A percentile compares a stretch with the other conserved stretches of the same genome.
Conservation (phyloP, 148 eudicot genomes). For the Limonium bicolor region DNA sequence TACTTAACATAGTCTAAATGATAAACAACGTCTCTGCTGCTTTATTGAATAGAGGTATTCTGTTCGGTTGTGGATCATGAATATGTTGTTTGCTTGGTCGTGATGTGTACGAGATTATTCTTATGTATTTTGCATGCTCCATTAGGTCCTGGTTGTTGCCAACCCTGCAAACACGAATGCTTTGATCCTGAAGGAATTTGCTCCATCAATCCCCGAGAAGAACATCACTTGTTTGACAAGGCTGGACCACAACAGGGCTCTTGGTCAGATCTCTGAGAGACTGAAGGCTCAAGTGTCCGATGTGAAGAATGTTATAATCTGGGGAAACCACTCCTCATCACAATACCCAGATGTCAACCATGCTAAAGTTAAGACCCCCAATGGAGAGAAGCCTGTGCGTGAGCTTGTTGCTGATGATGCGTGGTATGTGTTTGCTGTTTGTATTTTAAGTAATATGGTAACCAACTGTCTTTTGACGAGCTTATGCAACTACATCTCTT, state of each 20-base stretch:
- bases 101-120: neutral
- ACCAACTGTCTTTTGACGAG: no score
- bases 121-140: neutral
- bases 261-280: conserved; percentile 93
- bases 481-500: no score
- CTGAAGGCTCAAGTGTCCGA: conserved; percentile 71
- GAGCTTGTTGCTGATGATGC: conserved; percentile 78
- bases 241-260: conserved; percentile 98
- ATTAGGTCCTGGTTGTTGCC: conserved; percentile 95
- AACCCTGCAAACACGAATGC: conserved; percentile 99
- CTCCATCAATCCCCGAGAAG: conserved; percentile 93
- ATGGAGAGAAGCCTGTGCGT: conserved; percentile 78
- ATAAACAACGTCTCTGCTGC: no score
- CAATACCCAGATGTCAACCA: conserved; percentile 99
- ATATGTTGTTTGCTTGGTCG: no score
- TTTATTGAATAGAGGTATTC: no score
- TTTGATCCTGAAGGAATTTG: conserved; percentile 89
- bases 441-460: no score
- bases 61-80: no score
- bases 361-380: conserved; percentile 70
- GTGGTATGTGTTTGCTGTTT: conserved; percentile 48
- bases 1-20: no score
- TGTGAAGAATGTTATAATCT: conserved; percentile 90
- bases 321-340: conserved; percentile 97
- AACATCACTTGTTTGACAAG: conserved; percentile 83